Percentiles rank a stretch among this genome's conserved stretches.
Conservation (phyloP, 1,139 yeast genomes). For the Hanseniaspora gamundiae region DNA sequence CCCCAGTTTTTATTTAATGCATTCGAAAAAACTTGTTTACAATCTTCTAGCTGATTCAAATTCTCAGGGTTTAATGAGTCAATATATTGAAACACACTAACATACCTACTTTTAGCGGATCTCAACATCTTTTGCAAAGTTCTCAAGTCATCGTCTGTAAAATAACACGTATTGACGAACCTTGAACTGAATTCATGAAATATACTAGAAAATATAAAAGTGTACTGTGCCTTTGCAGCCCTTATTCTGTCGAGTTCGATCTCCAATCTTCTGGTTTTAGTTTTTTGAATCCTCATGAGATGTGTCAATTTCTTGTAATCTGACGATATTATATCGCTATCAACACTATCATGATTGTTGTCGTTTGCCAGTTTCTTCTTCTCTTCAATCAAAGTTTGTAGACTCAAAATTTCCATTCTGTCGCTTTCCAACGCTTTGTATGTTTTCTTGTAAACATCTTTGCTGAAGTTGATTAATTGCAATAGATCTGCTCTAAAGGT, state of each 20-base stretch:
- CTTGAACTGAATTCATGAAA: background rate
- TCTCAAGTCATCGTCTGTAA: background rate
- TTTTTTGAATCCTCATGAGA: background rate
- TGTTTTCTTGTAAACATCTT: background rate
- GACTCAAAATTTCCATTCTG: background rate
- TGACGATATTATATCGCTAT: background rate
- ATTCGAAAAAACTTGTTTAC: background rate
- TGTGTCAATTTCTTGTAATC: background rate
- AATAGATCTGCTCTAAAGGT: background rate
- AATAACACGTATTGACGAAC: background rate
- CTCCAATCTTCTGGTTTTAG: background rate
- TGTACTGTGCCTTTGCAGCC: background rate
- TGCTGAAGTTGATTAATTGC: background rate
- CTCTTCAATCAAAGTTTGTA: background rate
- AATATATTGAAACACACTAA: background rate
- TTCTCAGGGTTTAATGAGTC: background rate
- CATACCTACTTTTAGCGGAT: background rate
- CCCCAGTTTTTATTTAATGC: slow-evolving; percentile 3
- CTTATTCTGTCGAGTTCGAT: background rate
- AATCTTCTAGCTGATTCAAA: background rate
- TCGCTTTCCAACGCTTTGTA: background rate
- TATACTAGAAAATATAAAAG: background rate
- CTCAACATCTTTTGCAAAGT: background rate
- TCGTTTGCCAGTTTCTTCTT: background rate
- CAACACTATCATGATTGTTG: background rate